These are phyloP conservation scores for Diaporthe citri DNA, from an alignment of 2,329 filamentous ascomycete genomes.

Conservation along the genomic window DNA sequence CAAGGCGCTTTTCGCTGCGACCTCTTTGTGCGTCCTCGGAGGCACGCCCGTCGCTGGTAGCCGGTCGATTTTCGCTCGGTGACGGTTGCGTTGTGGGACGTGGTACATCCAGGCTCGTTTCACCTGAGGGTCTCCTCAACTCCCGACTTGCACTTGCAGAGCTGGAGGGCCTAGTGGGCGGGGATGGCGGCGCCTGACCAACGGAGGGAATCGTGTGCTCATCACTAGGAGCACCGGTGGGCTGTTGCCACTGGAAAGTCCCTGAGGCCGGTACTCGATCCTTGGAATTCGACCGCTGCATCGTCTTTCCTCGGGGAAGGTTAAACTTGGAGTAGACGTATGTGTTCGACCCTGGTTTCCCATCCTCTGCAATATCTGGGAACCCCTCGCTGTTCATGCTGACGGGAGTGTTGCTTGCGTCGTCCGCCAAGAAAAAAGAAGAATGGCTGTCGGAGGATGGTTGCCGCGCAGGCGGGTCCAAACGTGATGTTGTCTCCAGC, in stretches of 20 bases:
- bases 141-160: conserved; percentile 61
- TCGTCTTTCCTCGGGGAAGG: conserved; percentile 83
- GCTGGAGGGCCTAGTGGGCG: conserved; percentile 71
- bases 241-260: conserved; percentile 75
- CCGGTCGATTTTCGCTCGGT: conserved; percentile 59
- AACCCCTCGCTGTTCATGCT: conserved; percentile 81
- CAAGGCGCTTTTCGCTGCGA: conserved; percentile 36
- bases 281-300: conserved; percentile 76
- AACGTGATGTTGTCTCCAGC: conserved; percentile 41
- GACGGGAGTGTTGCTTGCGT: conserved; percentile 75
- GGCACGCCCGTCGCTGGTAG: conserved; percentile 57
- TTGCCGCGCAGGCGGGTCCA: conserved; percentile 72
- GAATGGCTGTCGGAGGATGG: conserved; percentile 76
- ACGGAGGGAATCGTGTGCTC: conserved; percentile 57
- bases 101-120: conserved; percentile 54
- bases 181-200: conserved; percentile 69
- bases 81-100: conserved; percentile 57
- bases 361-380: conserved; percentile 65
- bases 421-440: conserved; percentile 73
- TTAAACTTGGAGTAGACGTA: conserved; percentile 90
- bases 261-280: conserved; percentile 66
- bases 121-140: conserved; percentile 44
- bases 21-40: conserved; percentile 65
- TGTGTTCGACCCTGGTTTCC: conserved; percentile 70
- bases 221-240: conserved; percentile 55